Base-by-base conservation (phyloP, 164 flowering plant genomes). In the Vitis labrusca region DNA sequence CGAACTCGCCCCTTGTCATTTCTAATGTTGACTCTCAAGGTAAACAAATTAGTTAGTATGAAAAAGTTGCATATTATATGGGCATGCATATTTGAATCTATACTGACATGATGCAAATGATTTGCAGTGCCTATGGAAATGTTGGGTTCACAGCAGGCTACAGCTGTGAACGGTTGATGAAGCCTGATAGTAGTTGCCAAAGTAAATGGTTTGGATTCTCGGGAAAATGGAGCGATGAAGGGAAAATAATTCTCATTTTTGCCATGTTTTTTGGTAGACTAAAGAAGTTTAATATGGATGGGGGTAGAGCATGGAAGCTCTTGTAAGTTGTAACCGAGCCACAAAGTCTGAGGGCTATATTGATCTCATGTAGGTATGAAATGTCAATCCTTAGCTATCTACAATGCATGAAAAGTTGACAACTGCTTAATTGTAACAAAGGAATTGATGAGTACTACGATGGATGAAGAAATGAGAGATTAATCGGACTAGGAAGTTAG, bases 111-210 rank as follows among this genome's bases (percentile, higher is more conserved):
- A 0, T 23, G 27, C 27, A 23, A 23, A 23, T 59, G 17, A 63
- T 8, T 54, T 68, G 77, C 79, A 86, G 90, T 67, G 90, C 90
- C 48, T 81, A 84, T 63, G 90, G 88, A 53, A 86, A 83, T 67
- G 90, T 86, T 29, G 90, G 90, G 7, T 82, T 82, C 62, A 61
- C 89, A 60, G 82, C 74, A 0, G 87, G 89, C 8, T 84, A 84
- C 48, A 80, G 86, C 29, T 86, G 90, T 54, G 56, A 64, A 51
- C 63, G 82, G 11, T 79, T 64, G 50, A 1, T 82, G 57, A 72
- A 73, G 1, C 69, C 67, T 0, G 84, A 76, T 2, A 23, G 57
- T 4, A 29, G 6, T 3, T 86, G 90, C 70, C 47, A 58, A 57
- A 73, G 75, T 53, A 70, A 58, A 50, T 78, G 73, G 76, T 74